Evolutionary conservation across 805 yeast genomes (phyloP), one percentile per base, ranked within the genome.

Genomic region (Wickerhamomyces sydowiorum): DNA sequence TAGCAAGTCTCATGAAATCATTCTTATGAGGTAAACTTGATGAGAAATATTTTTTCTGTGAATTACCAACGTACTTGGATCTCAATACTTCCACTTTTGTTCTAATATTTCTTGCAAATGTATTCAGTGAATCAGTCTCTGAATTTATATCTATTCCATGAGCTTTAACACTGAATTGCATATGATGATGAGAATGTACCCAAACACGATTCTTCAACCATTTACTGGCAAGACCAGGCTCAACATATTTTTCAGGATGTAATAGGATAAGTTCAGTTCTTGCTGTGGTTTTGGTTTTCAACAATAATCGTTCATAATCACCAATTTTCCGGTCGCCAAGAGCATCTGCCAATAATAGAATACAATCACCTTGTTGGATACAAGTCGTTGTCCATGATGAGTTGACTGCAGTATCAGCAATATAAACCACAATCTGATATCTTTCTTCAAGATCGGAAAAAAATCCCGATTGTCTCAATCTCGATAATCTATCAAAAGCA

Each of bases 171-270:
- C 63, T 67, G 78, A 90, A 80, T 52, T 87, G 95, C 13, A 91
- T 76, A 59, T 91, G 98, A 59, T 93, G 97, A 57, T 91, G 96
- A 0, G 88, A 79, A 48, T 87, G 87, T 4, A 93, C 88, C 98
- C 98, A 93, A 2, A 80, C 74, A 48, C 99, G 68, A 45, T 77
- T 78, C 53, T 84, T 85, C 38, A 93, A 69, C 98, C 98, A 91
- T 38, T 72, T 69, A 36, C 80, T 79, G 0, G 97, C 89, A 8
- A 85, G 71, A 0, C 99, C 99, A 0, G 96, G 91, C 21, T 75
- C 75, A 5, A 93, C 96, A 47, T 68, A 77, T 50, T 83, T 75
- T 21, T 88, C 96, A 5, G 88, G 83, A 54, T 91, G 99, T 15
- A 93, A 61, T 39, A 91, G 65, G 27, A 93, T 82, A 42, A 91